These are phyloP conservation scores for Dryas drummondii DNA, from an alignment of 306 rosid species.

Conservation along the genomic window DNA sequence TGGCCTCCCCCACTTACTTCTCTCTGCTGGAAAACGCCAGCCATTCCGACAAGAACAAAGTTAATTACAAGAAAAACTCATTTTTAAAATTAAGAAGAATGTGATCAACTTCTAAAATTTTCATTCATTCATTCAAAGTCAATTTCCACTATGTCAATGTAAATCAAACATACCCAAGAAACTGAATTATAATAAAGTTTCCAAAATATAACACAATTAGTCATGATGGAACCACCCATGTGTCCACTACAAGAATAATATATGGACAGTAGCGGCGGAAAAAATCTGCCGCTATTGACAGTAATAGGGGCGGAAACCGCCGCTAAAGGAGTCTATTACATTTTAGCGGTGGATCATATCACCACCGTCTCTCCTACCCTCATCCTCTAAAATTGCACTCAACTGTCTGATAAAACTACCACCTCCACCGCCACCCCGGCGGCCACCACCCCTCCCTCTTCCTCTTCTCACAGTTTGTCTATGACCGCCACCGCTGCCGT, in stretches of 20 bases:
- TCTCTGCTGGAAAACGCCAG: no score
- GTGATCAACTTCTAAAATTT: not conserved
- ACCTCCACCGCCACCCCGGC: not conserved
- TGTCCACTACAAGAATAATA: no score
- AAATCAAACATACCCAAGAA: not conserved
- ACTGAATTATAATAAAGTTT: not conserved
- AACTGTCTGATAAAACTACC: not conserved
- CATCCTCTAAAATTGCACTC: conserved; percentile 25
- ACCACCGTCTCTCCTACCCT: not conserved
- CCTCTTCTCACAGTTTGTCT: conserved; percentile 5
- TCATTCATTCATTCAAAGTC: not conserved
- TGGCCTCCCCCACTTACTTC: no score
- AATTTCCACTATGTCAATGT: not conserved
- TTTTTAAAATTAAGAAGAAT: no score
- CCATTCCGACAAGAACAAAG: no score
- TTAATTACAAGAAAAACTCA: no score
- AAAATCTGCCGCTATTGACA: no score
- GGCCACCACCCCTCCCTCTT: conserved; percentile 6
- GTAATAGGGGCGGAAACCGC: no score
- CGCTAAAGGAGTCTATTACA: no score
- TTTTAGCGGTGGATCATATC: no score
- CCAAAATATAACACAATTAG: not conserved
- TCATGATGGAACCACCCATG: not conserved
- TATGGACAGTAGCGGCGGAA: no score
- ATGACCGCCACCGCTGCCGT: not conserved